A percentile compares a stretch with the other conserved stretches of the same genome.
phyloP scores from a whole-genome alignment of 495 filamentous ascomycete genomes.

The Hyaloscypha hepaticicola region DNA sequence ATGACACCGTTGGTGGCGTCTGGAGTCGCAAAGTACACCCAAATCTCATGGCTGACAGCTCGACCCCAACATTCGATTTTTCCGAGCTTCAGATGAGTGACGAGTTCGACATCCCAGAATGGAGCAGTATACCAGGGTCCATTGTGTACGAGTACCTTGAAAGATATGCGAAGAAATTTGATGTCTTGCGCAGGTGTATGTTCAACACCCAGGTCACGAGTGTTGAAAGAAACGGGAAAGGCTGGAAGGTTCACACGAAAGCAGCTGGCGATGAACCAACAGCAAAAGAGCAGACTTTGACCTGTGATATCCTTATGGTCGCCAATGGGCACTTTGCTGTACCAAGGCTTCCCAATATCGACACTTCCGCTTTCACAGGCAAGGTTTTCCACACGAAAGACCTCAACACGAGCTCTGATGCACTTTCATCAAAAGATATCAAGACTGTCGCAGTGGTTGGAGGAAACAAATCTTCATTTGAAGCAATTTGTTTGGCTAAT shows the following conservation, averaged over 20 bases:
- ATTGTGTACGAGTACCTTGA: conserved; percentile 36
- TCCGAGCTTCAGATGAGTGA: conserved; percentile 38
- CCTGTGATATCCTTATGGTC: conserved; percentile 39
- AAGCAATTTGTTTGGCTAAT: conserved; percentile 32
- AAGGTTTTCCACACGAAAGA: conserved; percentile 34
- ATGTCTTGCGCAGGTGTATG: conserved; percentile 34
- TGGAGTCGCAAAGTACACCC: conserved; percentile 54
- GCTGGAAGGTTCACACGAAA: conserved; percentile 30
- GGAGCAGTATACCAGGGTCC: conserved; percentile 37
- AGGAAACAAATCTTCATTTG: conserved; percentile 39
- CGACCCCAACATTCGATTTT: conserved; percentile 40
- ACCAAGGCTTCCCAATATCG: conserved; percentile 36
- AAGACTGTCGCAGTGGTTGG: conserved; percentile 36
- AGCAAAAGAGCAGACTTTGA: background rate
- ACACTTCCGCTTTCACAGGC: conserved; percentile 26
- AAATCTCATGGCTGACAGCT: conserved; percentile 42
- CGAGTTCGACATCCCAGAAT: conserved; percentile 30
- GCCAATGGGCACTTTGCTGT: conserved; percentile 38
- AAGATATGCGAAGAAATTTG: conserved; percentile 36
- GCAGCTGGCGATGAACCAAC: background rate
- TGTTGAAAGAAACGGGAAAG: conserved; percentile 29
- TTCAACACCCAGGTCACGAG: conserved; percentile 35
- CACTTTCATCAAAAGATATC: conserved; percentile 18
- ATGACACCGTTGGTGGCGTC: conserved; percentile 46
- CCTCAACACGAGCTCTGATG: conserved; percentile 22